Evolutionary conservation across 257 asterid species (phyloP).

Genomic region (Solanum boliviense): DNA sequence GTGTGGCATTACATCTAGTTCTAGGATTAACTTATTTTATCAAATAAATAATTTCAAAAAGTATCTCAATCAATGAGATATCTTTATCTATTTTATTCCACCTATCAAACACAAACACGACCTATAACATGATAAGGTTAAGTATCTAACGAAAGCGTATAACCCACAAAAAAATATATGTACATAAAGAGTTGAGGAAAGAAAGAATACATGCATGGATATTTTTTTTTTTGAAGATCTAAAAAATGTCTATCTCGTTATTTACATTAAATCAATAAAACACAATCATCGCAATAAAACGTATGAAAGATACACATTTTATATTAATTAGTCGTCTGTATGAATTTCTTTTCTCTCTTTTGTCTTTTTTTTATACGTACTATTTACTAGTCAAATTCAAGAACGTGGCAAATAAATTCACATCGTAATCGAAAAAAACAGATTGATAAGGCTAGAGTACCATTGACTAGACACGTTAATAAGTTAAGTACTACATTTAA

Average conservation of each 20-base stretch:
- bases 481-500: background rate
- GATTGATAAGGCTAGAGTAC: background rate
- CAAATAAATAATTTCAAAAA: no score
- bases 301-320: no score
- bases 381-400: background rate
- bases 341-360: no score
- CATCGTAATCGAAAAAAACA: background rate
- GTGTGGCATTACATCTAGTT: background rate
- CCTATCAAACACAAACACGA: background rate
- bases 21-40: background rate
- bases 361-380: no score
- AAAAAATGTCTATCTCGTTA: no score
- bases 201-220: background rate
- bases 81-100: no score
- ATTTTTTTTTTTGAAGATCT: background rate
- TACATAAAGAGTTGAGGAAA: background rate
- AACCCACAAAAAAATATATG: background rate
- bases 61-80: background rate
- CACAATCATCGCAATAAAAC: background rate
- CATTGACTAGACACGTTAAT: background rate
- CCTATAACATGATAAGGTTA: background rate
- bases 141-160: background rate
- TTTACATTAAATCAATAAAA: background rate
- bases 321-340: background rate
- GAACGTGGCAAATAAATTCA: background rate